phyloP scores from a whole-genome alignment of 2,329 filamentous ascomycete genomes.

The Pseudogymnoascus sp. region DNA sequence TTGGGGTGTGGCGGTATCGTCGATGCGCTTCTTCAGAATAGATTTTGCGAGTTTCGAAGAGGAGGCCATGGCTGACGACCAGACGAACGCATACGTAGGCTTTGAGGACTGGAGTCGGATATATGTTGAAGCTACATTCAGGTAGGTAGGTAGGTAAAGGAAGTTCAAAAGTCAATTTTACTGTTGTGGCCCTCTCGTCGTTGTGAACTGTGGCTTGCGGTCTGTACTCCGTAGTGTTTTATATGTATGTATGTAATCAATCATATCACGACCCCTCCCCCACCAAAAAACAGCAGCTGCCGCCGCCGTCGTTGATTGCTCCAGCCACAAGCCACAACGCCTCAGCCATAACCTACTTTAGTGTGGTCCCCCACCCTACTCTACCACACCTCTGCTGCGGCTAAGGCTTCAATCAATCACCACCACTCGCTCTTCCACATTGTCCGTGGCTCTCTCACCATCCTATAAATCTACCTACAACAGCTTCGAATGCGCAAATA shows the following conservation, averaged over 20 bases:
- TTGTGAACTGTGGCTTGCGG: background rate
- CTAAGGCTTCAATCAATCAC: slow-evolving; percentile 7
- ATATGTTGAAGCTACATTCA: background rate
- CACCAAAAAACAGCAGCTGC: background rate
- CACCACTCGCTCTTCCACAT: background rate
- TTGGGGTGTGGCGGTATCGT: slow-evolving; percentile 30
- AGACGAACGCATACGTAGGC: background rate
- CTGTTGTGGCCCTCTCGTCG: background rate
- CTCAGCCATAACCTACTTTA: slow-evolving; percentile 5
- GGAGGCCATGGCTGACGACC: slow-evolving; percentile 21
- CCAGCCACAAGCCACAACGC: slow-evolving; percentile 6
- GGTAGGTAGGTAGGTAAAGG: background rate
- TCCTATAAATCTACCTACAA: slow-evolving; percentile 1
- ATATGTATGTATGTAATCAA: background rate
- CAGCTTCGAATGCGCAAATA: background rate
- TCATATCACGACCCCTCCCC: slow-evolving; percentile 9
- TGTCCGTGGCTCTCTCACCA: background rate
- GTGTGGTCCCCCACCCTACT: slow-evolving; percentile 8
- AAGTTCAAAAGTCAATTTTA: background rate
- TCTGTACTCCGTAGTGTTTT: background rate
- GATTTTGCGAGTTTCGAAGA: slow-evolving; percentile 36
- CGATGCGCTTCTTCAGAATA: slow-evolving; percentile 52
- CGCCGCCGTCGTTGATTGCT: background rate
- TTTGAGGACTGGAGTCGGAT: background rate
- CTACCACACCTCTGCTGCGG: background rate